phyloP scores from a whole-genome alignment of 192 early-diverging fungal species.

The Podila verticillata region DNA sequence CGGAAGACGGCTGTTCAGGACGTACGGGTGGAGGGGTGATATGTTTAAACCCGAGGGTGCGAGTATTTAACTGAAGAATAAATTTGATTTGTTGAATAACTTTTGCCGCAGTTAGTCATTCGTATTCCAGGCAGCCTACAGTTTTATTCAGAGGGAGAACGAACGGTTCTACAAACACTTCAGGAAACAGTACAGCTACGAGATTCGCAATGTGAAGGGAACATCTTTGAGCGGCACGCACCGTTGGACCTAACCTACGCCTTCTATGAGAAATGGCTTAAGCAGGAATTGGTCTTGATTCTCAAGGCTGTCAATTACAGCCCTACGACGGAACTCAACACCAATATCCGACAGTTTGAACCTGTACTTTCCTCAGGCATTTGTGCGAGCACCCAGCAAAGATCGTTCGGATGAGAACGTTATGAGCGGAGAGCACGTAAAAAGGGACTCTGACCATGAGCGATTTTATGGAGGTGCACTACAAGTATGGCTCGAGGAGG shows the following conservation, averaged over 20 bases:
- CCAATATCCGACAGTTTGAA: slow-evolving; percentile 32
- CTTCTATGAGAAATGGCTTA: slow-evolving; percentile 38
- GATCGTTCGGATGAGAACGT: slow-evolving; percentile 39
- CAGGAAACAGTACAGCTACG: slow-evolving; percentile 31
- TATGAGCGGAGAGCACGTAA: slow-evolving; percentile 30
- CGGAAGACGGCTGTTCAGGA: slow-evolving; percentile 33
- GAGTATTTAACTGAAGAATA: no score
- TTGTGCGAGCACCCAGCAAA: slow-evolving; percentile 28
- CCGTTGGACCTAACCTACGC: slow-evolving; percentile 40
- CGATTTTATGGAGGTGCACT: slow-evolving; percentile 46
- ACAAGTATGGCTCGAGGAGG: slow-evolving; percentile 34
- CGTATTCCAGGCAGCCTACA: no score
- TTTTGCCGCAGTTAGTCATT: no score
- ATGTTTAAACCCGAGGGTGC: slow-evolving; percentile 20
- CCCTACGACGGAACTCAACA: slow-evolving; percentile 5
- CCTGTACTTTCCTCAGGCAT: slow-evolving; percentile 35
- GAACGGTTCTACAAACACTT: slow-evolving; percentile 32
- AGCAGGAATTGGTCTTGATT: slow-evolving; percentile 41
- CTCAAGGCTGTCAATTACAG: slow-evolving; percentile 30
- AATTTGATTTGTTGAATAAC: no score
- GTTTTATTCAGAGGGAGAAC: slow-evolving; percentile 34
- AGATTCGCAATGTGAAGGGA: slow-evolving; percentile 31
- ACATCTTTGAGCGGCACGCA: slow-evolving; percentile 32
- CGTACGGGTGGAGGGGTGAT: slow-evolving; percentile 28
- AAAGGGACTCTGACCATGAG: slow-evolving; percentile 23